A percentile compares a stretch with the other conserved stretches of the same genome.
phyloP scores from a whole-genome alignment of 257 asterid genomes.

The Ilex asprella region DNA sequence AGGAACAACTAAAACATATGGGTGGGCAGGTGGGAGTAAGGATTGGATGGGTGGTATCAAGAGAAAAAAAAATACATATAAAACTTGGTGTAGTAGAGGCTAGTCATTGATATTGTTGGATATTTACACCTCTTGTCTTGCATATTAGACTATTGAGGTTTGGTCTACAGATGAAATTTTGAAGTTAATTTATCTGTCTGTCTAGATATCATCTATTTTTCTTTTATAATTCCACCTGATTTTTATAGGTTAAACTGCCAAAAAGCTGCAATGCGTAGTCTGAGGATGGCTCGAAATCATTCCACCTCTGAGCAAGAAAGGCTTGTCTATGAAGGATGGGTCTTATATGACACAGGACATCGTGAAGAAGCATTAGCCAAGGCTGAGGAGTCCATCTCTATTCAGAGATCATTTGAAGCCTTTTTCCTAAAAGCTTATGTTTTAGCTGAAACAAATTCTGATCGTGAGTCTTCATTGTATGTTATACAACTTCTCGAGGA shows the following conservation, averaged over 20 bases:
- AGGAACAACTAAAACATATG: no score
- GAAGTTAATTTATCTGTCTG: no score
- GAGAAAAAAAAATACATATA: no score
- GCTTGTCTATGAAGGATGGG: constrained; percentile 95
- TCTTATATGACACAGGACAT: constrained; percentile 80
- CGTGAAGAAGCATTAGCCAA: constrained; percentile 80
- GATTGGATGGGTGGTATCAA: no score
- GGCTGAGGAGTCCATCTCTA: constrained; percentile 79
- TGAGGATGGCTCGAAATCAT: constrained; percentile 87
- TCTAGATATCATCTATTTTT: no score
- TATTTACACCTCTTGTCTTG: no score
- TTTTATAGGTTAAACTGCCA: constrained; percentile 79
- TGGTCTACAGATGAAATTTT: no score
- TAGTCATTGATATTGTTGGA: no score
- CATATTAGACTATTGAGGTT: no score
- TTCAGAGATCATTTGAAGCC: constrained; percentile 92
- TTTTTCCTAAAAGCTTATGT: constrained; percentile 85
- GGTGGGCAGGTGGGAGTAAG: no score
- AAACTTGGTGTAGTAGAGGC: no score
- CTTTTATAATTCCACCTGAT: not conserved
- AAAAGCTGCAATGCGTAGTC: constrained; percentile 92
- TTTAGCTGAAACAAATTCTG: constrained; percentile 67
- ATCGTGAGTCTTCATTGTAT: constrained; percentile 61
- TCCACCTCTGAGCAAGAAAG: constrained; percentile 73
- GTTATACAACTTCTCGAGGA: constrained; percentile 88